These are phyloP conservation scores for Euphorbia tirucalli DNA, from an alignment of 345 rosid genomes.

Conservation along the genomic window DNA sequence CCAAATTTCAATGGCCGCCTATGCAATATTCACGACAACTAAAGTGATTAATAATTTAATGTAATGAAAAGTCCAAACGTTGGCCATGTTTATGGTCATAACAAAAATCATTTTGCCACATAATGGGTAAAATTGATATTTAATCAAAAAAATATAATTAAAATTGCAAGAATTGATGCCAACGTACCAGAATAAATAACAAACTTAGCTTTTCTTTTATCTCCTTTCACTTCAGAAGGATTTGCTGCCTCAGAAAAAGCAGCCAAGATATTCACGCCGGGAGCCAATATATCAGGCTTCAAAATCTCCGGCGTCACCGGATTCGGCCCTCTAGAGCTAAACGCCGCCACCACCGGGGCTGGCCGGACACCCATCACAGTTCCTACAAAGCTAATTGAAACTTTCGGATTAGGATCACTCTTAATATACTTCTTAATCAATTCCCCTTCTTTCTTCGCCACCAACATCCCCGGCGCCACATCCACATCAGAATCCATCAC, in stretches of 20 bases:
- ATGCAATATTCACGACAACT: too few species aligned
- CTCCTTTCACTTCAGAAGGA: conserved; percentile 59
- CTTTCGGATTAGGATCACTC: conserved; percentile 47
- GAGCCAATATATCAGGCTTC: conserved; percentile 89
- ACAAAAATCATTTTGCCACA: too few species aligned
- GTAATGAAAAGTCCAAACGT: too few species aligned
- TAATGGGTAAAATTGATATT: too few species aligned
- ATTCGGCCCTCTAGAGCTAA: conserved; percentile 84
- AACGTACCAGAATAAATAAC: conserved; percentile 72
- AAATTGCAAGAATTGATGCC: too few species aligned
- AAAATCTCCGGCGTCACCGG: conserved; percentile 59
- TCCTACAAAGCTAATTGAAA: conserved; percentile 56
- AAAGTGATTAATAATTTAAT: too few species aligned
- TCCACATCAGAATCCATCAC: conserved; percentile 68
- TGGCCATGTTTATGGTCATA: too few species aligned
- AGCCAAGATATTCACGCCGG: conserved; percentile 79
- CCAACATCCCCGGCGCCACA: conserved; percentile 62
- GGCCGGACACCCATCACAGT: conserved; percentile 56
- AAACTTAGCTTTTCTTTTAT: conserved; percentile 51
- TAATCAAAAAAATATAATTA: too few species aligned
- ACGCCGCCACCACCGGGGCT: conserved; percentile 81
- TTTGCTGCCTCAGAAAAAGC: conserved; percentile 66
- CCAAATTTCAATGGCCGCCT: too few species aligned
- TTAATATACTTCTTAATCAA: conserved; percentile 45
- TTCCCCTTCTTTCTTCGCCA: conserved; percentile 60